Evolutionary conservation across 257 asterid genomes (phyloP).

Genomic region (Salvia rosmarinus): DNA sequence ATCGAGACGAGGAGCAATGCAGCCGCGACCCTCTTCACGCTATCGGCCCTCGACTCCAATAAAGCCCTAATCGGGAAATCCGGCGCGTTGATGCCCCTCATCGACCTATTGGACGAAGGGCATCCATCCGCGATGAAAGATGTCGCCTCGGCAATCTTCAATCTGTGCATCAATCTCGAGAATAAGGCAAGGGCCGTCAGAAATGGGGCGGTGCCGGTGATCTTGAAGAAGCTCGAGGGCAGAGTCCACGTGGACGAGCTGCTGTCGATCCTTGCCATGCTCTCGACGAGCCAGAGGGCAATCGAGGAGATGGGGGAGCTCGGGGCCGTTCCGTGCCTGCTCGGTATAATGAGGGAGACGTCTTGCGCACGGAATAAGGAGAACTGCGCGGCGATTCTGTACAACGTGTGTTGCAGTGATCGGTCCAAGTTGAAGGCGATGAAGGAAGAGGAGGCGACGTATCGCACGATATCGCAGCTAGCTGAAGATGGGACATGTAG

Average conservation of each 20-base stretch:
- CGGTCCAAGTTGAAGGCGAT: conserved; percentile 69
- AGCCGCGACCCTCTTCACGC: conserved; percentile 85
- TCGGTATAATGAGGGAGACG: conserved; percentile 63
- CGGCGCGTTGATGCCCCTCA: conserved; percentile 68
- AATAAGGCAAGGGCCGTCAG: conserved; percentile 72
- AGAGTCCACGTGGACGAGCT: conserved; percentile 70
- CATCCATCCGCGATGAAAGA: conserved; percentile 67
- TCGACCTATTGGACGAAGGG: conserved; percentile 73
- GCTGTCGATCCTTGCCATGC: conserved; percentile 79
- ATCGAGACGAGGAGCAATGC: conserved; percentile 77
- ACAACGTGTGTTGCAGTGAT: conserved; percentile 62
- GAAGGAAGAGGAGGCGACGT: conserved; percentile 64
- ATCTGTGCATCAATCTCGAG: conserved; percentile 68
- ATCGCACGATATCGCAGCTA: conserved; percentile 65
- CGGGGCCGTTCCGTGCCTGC: conserved; percentile 68
- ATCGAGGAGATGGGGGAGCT: conserved; percentile 73
- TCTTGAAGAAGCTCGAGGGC: conserved; percentile 56
- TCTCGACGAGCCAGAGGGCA: conserved; percentile 69
- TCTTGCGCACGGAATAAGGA: conserved; percentile 73
- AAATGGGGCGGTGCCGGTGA: conserved; percentile 69
- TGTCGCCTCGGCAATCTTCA: conserved; percentile 81
- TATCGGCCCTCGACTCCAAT: conserved; percentile 83
- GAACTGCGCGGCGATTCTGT: conserved; percentile 74
- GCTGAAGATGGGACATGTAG: conserved; percentile 81
- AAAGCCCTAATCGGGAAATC: conserved; percentile 73